Base-by-base conservation (phyloP, 192 early-diverging fungal genomes). In the Lobosporangium transversale region DNA sequence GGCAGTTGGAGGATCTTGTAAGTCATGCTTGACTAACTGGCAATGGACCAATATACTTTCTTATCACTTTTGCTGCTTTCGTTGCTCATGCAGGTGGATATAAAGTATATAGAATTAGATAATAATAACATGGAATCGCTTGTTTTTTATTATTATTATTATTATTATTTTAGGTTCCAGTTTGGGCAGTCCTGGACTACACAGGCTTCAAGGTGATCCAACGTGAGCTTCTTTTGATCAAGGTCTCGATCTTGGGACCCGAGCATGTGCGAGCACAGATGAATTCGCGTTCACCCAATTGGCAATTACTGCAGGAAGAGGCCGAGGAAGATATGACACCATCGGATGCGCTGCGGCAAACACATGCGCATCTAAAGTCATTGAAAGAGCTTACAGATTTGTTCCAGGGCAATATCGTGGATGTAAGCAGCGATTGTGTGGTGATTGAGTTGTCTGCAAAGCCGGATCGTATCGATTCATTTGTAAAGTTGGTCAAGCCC, bases 171-270 rank as follows among this genome's bases (percentile, higher is more conserved):
- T 63, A 87, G 86, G 84, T 86, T 31, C 96, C 95, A 11, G 93
- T 99, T 4, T 98, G 95, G 94, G 96, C 96, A 23, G 96, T 98
- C 27, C 81, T 99, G 61, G 96, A 98, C 81, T 97, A 97, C 86
- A 94, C 95, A 32, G 85, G 91, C 53, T 90, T 90, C 23, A 87
- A 84, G 33, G 85, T 95, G 47, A 89, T 99, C 31, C 93, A 98
- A 83, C 88, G 96, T 37, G 96, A 98, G 82, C 78, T 97, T 57
- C 83, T 97, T 43, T 76, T 99, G 56, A 89, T 94, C 66, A 98
- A 99, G 84, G 93, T 97, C 31, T 95, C 91, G 37, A 94, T 95
- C 42, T 76, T 91, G 26, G 85, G 87, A 18, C 86, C 87, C 15
- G 89, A 93, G 42, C 79, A 84, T 49, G 68, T 86, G 1, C 84